These are phyloP conservation scores for Chytriomyces sp. DNA, from an alignment of 192 early-diverging fungal species.

Conservation along the genomic window DNA sequence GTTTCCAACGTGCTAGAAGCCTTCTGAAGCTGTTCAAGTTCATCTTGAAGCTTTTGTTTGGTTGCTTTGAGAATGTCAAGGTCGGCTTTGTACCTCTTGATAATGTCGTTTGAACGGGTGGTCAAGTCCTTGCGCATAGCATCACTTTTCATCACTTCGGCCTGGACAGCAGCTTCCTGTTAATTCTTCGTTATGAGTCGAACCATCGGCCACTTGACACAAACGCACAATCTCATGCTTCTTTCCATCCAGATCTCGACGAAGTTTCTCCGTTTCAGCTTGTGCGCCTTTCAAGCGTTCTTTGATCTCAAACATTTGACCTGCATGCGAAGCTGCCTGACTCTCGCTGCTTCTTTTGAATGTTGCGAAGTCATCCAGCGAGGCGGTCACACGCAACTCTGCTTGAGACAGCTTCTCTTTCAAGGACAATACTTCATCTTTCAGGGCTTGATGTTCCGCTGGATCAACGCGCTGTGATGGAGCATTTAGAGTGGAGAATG, in stretches of 20 bases:
- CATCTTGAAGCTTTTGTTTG: neutral
- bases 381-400: neutral
- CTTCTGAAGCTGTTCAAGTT: neutral
- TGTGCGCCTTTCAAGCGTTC: neutral
- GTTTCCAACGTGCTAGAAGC: slow-evolving; percentile 2
- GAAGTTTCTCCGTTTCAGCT: slow-evolving; percentile 4
- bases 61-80: neutral
- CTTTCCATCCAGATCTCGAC: neutral
- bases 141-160: neutral
- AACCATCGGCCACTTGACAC: neutral
- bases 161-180: neutral
- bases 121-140: neutral
- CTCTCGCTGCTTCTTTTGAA: neutral
- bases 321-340: slow-evolving; percentile 8
- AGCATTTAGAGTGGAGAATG: neutral
- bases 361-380: neutral
- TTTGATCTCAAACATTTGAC: slow-evolving; percentile 2
- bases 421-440: slow-evolving; percentile 48
- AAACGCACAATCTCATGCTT: neutral
- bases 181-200: neutral
- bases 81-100: neutral
- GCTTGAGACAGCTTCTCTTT: slow-evolving; percentile 29
- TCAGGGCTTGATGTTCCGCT: slow-evolving; percentile 70
- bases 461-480: slow-evolving; percentile 71
- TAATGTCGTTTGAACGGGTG: neutral